phyloP scores from a whole-genome alignment of 495 filamentous ascomycete species.

The Stereocaulon alpinum region DNA sequence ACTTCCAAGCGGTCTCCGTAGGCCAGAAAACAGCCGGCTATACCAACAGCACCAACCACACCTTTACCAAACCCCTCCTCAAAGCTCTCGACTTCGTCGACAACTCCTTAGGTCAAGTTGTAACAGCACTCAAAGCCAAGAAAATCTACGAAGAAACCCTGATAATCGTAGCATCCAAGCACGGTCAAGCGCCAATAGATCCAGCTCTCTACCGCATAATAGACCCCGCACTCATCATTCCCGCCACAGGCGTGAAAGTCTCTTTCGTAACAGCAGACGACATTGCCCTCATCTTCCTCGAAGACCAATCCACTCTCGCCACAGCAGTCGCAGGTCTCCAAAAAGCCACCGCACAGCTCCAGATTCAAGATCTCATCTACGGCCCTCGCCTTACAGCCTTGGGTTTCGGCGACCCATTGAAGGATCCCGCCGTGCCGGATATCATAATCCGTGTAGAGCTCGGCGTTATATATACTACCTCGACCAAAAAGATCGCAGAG shows the following conservation, averaged over 20 bases:
- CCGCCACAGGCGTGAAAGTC: constrained; percentile 23
- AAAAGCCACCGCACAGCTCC: constrained; percentile 12
- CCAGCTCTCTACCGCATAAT: constrained; percentile 25
- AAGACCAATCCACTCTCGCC: constrained; percentile 18
- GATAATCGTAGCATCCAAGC: constrained; percentile 31
- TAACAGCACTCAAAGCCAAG: constrained; percentile 28
- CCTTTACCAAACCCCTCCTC: constrained; percentile 26
- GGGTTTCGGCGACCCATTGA: constrained; percentile 28
- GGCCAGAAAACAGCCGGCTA: constrained; percentile 30
- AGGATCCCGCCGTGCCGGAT: constrained; percentile 30
- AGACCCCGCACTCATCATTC: constrained; percentile 18
- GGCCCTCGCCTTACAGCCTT: constrained; percentile 7
- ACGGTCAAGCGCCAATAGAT: constrained; percentile 31
- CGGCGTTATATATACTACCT: constrained; percentile 31
- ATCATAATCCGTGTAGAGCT: constrained; percentile 27
- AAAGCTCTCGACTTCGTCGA: constrained; percentile 24
- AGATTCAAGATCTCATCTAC: constrained; percentile 28
- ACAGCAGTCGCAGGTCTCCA: constrained; percentile 25
- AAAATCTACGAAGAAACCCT: constrained; percentile 26
- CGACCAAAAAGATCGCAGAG: constrained; percentile 27
- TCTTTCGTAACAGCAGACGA: constrained; percentile 25
- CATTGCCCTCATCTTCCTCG: constrained; percentile 30
- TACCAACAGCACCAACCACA: constrained; percentile 18
- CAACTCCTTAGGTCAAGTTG: constrained; percentile 20
- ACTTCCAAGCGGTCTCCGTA: constrained; percentile 31